These are phyloP conservation scores for Debaryomyces castellii DNA, from an alignment of 805 yeast species.

Conservation along the genomic window DNA sequence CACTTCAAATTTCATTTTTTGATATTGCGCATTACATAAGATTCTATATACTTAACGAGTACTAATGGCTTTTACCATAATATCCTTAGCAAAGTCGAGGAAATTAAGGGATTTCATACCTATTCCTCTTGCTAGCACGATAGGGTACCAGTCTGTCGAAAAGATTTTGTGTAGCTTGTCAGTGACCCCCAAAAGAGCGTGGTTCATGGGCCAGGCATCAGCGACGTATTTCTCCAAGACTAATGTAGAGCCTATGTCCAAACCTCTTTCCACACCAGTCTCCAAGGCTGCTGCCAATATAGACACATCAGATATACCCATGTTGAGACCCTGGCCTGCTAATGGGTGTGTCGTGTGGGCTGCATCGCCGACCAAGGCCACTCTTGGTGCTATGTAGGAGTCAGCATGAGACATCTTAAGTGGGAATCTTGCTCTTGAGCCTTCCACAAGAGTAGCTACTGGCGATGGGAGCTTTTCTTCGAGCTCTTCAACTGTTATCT, in stretches of 20 bases:
- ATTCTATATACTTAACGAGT: slow-evolving; percentile 15
- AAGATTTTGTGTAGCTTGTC: slow-evolving; percentile 91
- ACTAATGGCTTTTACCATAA: slow-evolving; percentile 54
- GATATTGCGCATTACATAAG: neutral
- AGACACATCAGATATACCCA: slow-evolving; percentile 94
- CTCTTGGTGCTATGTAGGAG: slow-evolving; percentile 75
- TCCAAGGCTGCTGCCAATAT: slow-evolving; percentile 69
- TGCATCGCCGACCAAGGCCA: slow-evolving; percentile 96
- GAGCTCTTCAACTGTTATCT: slow-evolving; percentile 40
- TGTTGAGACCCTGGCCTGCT: slow-evolving; percentile 96
- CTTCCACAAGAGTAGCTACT: slow-evolving; percentile 54
- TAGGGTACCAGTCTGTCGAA: slow-evolving; percentile 66
- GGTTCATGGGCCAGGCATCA: slow-evolving; percentile 78
- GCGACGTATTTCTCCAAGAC: slow-evolving; percentile 87
- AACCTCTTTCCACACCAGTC: slow-evolving; percentile 68
- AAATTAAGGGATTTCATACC: slow-evolving; percentile 74
- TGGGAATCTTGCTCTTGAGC: slow-evolving; percentile 86
- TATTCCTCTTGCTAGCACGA: slow-evolving; percentile 70
- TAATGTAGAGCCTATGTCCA: slow-evolving; percentile 80
- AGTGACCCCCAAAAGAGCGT: slow-evolving; percentile 78
- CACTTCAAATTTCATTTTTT: neutral
- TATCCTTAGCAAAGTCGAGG: slow-evolving; percentile 62
- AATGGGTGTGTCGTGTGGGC: slow-evolving; percentile 97
- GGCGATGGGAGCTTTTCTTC: slow-evolving; percentile 68
- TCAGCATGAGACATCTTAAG: slow-evolving; percentile 88